Evolutionary conservation across 768 basidiomycete species (phyloP), one percentile per base, ranked within the genome.

Genomic region (Trametes punicea): DNA sequence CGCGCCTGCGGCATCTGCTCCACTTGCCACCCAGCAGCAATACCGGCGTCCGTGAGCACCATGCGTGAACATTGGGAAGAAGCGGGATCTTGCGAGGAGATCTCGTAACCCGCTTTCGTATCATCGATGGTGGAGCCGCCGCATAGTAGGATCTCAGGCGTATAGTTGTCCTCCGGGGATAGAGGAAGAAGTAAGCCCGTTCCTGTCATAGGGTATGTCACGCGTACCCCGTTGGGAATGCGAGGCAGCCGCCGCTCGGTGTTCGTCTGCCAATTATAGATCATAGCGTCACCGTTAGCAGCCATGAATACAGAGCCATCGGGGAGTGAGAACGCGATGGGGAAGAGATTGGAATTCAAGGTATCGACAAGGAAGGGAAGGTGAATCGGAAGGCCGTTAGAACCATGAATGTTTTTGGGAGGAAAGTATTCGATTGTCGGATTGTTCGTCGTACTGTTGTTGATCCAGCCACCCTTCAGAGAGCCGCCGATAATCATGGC

Each of bases 351-450:
- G n/a, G 90, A 83, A 64, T 85, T 87, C 56, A 92, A 74, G 3
- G 90, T 90, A 54, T 84, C 80, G 56, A 76, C 74, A 15, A 92
- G 73, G 67, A 90, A 90, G 25, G 74, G 75, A 18, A 87, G 61
- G n/a, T 70, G 65, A 36, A 90, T 79, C 2, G 87, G 85, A 61
- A 87, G 62, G 42, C 90, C 90, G 39, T 83, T 81, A 3, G 80
- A 84, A 15, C 78, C 80, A 56, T 84, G 77, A 45, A 90, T 82
- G 51, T 76, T 74, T 68, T 93, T 93, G 1, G 91, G 86, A 27
- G 92, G 92, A 68, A 78, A 94, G 71, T 81, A 93, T 69, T 91
- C 88, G 60, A 88, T 70, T 0, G 88, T 90, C 3, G 90, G 89
- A 65, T 91, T 91, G 73, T 90, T 88, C 56, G 81, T 80, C 3